Base-by-base conservation (phyloP, 352 stramenopile genomes). In the Phytophthora sojae region DNA sequence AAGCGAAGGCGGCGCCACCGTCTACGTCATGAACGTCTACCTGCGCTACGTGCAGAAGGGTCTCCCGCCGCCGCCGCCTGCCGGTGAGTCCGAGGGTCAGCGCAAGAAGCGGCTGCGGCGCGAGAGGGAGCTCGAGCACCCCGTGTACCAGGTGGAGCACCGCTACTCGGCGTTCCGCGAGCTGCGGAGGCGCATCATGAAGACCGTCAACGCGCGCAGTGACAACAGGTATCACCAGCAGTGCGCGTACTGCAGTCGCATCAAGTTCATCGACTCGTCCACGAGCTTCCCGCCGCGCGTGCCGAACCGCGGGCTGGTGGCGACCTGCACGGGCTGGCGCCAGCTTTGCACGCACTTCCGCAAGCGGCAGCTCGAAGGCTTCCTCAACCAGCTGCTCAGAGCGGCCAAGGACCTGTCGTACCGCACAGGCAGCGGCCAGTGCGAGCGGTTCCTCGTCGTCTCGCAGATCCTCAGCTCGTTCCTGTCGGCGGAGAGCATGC, bases 11-110 rank as follows among this genome's bases (percentile, higher is more conserved):
- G 75, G 78, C 52, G 68, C 73, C 29, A 83, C 71, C 14, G 57
- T 91, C 56, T 92, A 90, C 71, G 77, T 86, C 32, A 37, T 90
- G n/a, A 77, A 86, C 57, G 66, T 92, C 7, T 81, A 79, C 47
- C 32, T 92, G 30, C 71, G 75, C 14, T 64, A 63, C 52, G 76
- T 76, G 11, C 82, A 90, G 58, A 86, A 77, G 19, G 85, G 82
- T n/a, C 78, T 92, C 6, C 82, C 85, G 6, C 55, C 61, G 32
- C 23, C 61, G 2, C 37, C 61, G 5, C 21, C 60, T 2, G 65
- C 74, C 17, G 59, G 37, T 6, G 58, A 76, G 53, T 63, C 32
- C 9, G 45, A 69, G 17, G 52, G 50, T 0, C 37, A 69, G 25
- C 64, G 47, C 14, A 73, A 65, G 60, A 70, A 77, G 29, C 57